Base-by-base conservation (phyloP, 345 rosid species). In the Eucalyptus cloeziana region DNA sequence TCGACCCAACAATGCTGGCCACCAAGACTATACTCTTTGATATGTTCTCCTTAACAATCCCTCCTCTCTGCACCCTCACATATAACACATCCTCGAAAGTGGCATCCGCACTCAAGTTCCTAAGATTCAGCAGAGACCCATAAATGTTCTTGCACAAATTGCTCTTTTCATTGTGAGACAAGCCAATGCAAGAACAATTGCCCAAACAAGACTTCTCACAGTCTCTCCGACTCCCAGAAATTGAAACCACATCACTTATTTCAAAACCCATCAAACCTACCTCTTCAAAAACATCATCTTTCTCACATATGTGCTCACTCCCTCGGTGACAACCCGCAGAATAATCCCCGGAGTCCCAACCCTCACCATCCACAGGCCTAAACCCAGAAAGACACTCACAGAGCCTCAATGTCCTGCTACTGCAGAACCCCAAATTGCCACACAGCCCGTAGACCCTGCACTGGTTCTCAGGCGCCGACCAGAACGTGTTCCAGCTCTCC, bases 381-480 rank as follows among this genome's bases (percentile, higher is more conserved):
- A 89, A 89, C 54, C 90, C 90, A 25, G 87, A 71, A 8, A 81
- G 76, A 15, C 91, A 87, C 50, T 67, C 88, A 45, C 90, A 89
- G 47, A 69, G 69, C 50, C 88, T 86, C 85, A 86, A 24, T 11
- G 85, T 86, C 44, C 51, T 62, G 30, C 87, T 93, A 17, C 47
- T 92, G 87, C 99, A 96, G 86, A 88, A 90, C 56, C 97, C 99
- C 89, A 93, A 94, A 50, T 93, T 89, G 30, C 99, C 98, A 90
- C 99, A 97, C 52, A 87, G 95, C 33, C 91, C 93, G 60, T 94
- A 92, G n/a, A 97, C 98, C 47, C 95, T 91, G 30, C 99, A 96
- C 56, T 94, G 97, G 67, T 89, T 92, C 40, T 92, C 93, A 22
- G 97, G 99, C 64, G 92, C 94, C 62, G 97, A 90, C 97, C 98